Conservation (phyloP, 495 filamentous ascomycete species). For the Pseudoneurospora amorphoporcata region DNA sequence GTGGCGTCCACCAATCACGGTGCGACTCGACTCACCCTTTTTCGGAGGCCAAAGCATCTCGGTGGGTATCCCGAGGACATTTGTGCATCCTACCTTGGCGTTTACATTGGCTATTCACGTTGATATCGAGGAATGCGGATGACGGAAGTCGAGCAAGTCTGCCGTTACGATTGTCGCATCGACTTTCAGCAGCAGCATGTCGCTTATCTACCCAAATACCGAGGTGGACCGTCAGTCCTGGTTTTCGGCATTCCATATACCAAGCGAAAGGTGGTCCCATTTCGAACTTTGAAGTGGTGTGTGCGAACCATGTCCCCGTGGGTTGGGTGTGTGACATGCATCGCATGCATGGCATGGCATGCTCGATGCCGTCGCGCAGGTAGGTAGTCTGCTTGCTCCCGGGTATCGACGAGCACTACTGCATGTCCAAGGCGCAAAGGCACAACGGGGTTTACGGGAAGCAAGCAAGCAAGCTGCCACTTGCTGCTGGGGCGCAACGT, state of each 20-base stretch:
- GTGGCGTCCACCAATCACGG: constrained; percentile 17
- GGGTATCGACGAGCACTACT: background rate
- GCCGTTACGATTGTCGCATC: background rate
- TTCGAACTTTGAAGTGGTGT: background rate
- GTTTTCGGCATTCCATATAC: background rate
- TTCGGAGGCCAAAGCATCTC: constrained; percentile 16
- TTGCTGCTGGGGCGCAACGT: background rate
- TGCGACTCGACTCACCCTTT: constrained; percentile 11
- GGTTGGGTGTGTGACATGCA: background rate
- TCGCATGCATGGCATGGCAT: background rate
- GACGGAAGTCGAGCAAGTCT: background rate
- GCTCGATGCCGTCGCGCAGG: background rate
- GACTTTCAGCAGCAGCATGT: background rate
- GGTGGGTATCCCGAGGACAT: constrained; percentile 9
- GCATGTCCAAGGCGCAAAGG: background rate
- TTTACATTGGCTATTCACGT: background rate
- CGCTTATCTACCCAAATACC: background rate
- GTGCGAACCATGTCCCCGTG: background rate
- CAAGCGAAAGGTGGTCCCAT: background rate
- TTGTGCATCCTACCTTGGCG: constrained; percentile 4
- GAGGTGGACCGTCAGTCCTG: background rate
- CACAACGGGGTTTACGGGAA: background rate
- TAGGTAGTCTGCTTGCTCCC: background rate
- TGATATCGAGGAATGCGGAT: background rate
- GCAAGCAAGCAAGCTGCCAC: background rate